Percentiles rank a stretch among this genome's conserved stretches.
Evolutionary conservation across 2,329 filamentous ascomycete species (phyloP).

Genomic region (Tolypocladium endophyticum): DNA sequence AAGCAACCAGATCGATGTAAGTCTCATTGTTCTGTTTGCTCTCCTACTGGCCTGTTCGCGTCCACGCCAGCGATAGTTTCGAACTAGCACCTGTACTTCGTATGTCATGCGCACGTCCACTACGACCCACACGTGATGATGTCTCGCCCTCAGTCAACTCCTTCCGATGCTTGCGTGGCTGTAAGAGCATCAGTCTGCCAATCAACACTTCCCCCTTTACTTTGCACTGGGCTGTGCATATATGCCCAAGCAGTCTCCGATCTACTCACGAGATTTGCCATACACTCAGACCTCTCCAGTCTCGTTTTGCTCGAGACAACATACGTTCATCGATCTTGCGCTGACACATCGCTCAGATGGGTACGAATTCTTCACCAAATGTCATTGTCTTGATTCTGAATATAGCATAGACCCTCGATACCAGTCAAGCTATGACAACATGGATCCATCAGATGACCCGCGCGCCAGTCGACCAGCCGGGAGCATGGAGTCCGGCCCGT

Average conservation of each 20-base stretch:
- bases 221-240: neutral
- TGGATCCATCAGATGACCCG: neutral
- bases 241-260: neutral
- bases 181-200: neutral
- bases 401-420: neutral
- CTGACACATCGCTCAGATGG: neutral
- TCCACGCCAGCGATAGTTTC: neutral
- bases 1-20: neutral
- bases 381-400: neutral
- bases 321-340: neutral
- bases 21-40: neutral
- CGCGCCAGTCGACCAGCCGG: slow-evolving; percentile 1
- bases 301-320: neutral
- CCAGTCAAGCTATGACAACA: neutral
- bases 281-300: no score
- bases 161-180: neutral
- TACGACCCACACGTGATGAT: neutral
- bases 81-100: neutral
- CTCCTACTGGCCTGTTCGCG: neutral
- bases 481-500: slow-evolving; percentile 3
- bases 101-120: neutral
- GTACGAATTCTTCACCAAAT: neutral
- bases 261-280: neutral
- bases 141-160: neutral
- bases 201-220: neutral